These are phyloP conservation scores for Elsinoe perseae DNA, from an alignment of 2,329 filamentous ascomycete species.

Conservation along the genomic window DNA sequence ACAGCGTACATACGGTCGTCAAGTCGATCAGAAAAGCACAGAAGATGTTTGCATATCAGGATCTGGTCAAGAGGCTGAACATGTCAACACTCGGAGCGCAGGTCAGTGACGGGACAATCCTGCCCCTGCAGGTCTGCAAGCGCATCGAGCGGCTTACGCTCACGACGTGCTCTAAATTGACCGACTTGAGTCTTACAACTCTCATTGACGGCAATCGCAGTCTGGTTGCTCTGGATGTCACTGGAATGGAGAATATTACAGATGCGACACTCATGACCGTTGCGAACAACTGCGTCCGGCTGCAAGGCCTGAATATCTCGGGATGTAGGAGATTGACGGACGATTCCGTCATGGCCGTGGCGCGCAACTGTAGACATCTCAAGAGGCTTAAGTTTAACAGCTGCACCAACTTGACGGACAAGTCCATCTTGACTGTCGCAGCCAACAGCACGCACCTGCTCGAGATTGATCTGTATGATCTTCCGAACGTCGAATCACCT, in stretches of 20 bases:
- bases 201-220: constrained; percentile 72
- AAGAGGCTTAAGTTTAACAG: constrained; percentile 94
- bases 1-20: constrained; percentile 72
- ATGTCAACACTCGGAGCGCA: constrained; percentile 67
- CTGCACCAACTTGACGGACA: constrained; percentile 75
- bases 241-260: constrained; percentile 70
- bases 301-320: constrained; percentile 91
- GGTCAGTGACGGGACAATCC: constrained; percentile 83
- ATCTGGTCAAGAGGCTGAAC: constrained; percentile 88
- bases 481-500: constrained; percentile 69
- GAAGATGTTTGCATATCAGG: constrained; percentile 82
- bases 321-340: constrained; percentile 78
- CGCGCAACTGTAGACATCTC: constrained; percentile 73
- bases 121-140: constrained; percentile 75
- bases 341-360: constrained; percentile 72
- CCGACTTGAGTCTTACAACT: constrained; percentile 72
- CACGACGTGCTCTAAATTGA: constrained; percentile 78
- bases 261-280: constrained; percentile 71
- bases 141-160: constrained; percentile 86
- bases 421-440: constrained; percentile 76
- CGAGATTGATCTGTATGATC: constrained; percentile 90
- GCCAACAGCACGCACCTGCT: constrained; percentile 84
- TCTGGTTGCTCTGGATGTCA: constrained; percentile 84
- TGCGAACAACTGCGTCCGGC: constrained; percentile 69
- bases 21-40: constrained; percentile 61